Evolutionary conservation across 331 rosid genomes (phyloP), one percentile per base, ranked within the genome.

Genomic region (Malus hybrid): DNA sequence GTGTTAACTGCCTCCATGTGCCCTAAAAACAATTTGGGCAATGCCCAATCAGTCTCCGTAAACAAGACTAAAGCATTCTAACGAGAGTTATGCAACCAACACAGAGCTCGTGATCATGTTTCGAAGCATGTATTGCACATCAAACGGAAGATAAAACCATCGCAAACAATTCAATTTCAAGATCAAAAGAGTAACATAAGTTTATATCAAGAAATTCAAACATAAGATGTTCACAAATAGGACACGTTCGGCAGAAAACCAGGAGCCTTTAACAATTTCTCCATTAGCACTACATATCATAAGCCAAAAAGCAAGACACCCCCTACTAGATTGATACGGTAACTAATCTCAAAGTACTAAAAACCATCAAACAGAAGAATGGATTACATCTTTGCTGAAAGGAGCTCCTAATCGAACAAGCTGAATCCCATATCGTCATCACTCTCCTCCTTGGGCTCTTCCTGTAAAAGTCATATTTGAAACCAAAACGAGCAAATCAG

Each of bases 401-500:
- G 58, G 20, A 62, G 20, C 29, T 20, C 80, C 87, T 89, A 91
- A 66, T 91, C 97, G 5, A 91, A 91, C 83, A 91, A 77, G 82
- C 90, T 66, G 76, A 91, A 86, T 39, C 93, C 97, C 95, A 91
- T 80, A 33, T 91, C 95, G 0, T 89, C 95, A 0, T 91, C 97
- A 63, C 97, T 91, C 75, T 89, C 97, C 79, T 91, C 95, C 79
- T 86, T 75, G 12, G 95, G 79, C 15, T 91, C 97, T 68, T 86
- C 93, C 93, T 91, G 86, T 14, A 62, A 68, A 82, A 61, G 3
- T 65, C 63, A 30, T 63, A 64, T 61, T 8, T n/a, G 20, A 68
- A 16, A 1, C 33, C 15, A 44, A 62, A 28, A 61, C 48, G 7
- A 20, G 44, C 76, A 73, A 18, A 29, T 60, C 78, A 75, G 76